Evolutionary conservation across 306 rosid genomes (phyloP), one percentile per base, ranked within the genome.

Genomic region (Betula pendula): DNA sequence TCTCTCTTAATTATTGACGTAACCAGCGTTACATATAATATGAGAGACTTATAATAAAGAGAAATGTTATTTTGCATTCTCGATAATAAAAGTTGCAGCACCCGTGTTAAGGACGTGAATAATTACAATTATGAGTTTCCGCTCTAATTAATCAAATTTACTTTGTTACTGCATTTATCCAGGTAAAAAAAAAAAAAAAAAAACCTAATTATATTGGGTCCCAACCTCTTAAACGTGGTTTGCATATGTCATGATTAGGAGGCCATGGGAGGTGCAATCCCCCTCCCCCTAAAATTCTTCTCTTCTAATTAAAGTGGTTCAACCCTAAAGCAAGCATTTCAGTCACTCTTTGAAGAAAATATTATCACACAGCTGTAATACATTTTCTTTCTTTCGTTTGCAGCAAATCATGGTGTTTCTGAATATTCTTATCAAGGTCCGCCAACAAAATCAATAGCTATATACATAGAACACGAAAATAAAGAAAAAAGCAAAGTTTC

Each of bases 381-480:
- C 31, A 56, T 71, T 71, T 11, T 3, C 38, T 38, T 5, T 72
- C 51, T 38, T 72, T 55, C 14, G 19, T 66, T n/a, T 19, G 74
- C 69, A 51, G 42, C 69, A 79, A 73, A 73, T 74, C 56, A 74
- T 58, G 55, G 70, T 52, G 55, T 74, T 74, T 40, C 77, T 74
- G 62, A 74, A 56, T 58, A 15, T 44, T 74, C 69, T 67, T 67
- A 17, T 24, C 62, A 35, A 79, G 65, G 74, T 72, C 60, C 65
- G 60, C 78, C 49, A 40, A 29, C 40, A 69, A 56, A 51, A 11
- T 14, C 43, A 62, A 49, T 31, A 71, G 44, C 33, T 35, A n/a
- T n/a, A n/a, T n/a, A n/a, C n/a, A n/a, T n/a, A 48, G 76, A 29
- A 29, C 33, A 29, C 2, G 33, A 29, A 29, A 35, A 35, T 3